Evolutionary conservation across 345 rosid species (phyloP), one percentile per base, ranked within the genome.

Genomic region (Crucihimalaya himalaica): DNA sequence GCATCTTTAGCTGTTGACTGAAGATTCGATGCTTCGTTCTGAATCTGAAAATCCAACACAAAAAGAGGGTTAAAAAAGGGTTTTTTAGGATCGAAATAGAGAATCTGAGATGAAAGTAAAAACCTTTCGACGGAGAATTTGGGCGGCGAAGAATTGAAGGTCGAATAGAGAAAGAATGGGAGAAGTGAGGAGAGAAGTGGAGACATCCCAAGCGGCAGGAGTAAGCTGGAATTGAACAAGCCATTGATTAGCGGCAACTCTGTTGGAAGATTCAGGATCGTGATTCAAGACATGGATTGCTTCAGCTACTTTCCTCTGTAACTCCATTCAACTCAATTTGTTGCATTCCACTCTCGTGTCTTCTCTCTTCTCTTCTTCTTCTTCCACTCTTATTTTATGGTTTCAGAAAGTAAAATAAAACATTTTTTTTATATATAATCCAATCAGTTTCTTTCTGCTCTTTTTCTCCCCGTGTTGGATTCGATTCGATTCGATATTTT

Each of bases 101-200:
- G 37, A 31, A 32, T 25, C 25, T 13, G 48, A 60, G 18, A 48
- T 15, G 19, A 25, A 60, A 46, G 65, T 25, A 8, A 34, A 15
- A n/a, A 93, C 98, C 96, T 93, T 93, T 60, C 98, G 86, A 71
- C 86, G 89, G 75, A 93, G 97, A 85, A 93, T 93, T 86, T 93
- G 97, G 28, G 98, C 97, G 15, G 98, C 89, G 71, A 93, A 89
- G 85, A 93, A 93, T 71, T 89, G 89, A 73, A 91, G 88, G 78
- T 93, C 97, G 69, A 86, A 85, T 43, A 79, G 82, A 65, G 94
- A 72, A 66, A 80, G 19, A 62, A 83, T 77, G 57, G 86, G 82
- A 78, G 92, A 84, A 83, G 90, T 86, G 78, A 93, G 98, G 21
- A 93, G 86, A 79, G 96, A 86, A 68, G 87, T 86, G 78, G 97